Conservation (phyloP, 257 asterid genomes). For the Lithospermum erythrorhizon region DNA sequence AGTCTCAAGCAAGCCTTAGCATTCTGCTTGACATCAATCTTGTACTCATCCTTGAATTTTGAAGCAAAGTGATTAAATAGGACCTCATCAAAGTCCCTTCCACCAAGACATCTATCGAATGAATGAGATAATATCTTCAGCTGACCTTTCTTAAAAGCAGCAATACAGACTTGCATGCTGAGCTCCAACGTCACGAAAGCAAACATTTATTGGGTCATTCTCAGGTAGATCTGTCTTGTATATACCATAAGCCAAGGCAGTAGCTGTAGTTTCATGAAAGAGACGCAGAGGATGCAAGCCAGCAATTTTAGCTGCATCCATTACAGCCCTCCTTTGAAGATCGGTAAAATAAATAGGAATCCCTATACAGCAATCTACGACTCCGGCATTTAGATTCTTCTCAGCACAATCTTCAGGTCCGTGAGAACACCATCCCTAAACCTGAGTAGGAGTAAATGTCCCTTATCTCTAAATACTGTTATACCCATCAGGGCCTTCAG, state of each 20-base stretch:
- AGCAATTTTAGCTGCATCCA: conserved; percentile 7
- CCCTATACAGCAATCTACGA: conserved; percentile 3
- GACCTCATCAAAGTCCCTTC: conserved; percentile 90
- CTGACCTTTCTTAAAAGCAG: conserved; percentile 92
- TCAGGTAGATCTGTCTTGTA: conserved; percentile 6
- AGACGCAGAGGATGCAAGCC: conserved; percentile 5
- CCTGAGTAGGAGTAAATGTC: conserved; percentile 3
- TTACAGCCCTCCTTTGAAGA: conserved; percentile 4
- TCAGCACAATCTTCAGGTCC: background rate
- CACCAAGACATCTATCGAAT: conserved; percentile 81
- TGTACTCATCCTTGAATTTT: conserved; percentile 81
- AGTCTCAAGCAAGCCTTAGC: conserved; percentile 89
- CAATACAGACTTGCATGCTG: conserved; percentile 90
- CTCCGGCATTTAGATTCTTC: conserved; percentile 1
- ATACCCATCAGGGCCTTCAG: conserved; percentile 7
- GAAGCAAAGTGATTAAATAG: conserved; percentile 83
- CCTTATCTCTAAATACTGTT: conserved; percentile 3
- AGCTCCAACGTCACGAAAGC: conserved; percentile 47
- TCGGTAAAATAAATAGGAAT: conserved; percentile 3
- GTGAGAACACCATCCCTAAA: conserved; percentile 2
- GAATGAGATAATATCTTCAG: conserved; percentile 82
- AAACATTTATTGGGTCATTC: conserved; percentile 3
- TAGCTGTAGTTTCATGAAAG: conserved; percentile 4
- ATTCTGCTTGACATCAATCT: conserved; percentile 82
- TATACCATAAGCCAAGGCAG: conserved; percentile 1